Base-by-base conservation (phyloP, 139 green algal genomes). In the Chlorella sp. region DNA sequence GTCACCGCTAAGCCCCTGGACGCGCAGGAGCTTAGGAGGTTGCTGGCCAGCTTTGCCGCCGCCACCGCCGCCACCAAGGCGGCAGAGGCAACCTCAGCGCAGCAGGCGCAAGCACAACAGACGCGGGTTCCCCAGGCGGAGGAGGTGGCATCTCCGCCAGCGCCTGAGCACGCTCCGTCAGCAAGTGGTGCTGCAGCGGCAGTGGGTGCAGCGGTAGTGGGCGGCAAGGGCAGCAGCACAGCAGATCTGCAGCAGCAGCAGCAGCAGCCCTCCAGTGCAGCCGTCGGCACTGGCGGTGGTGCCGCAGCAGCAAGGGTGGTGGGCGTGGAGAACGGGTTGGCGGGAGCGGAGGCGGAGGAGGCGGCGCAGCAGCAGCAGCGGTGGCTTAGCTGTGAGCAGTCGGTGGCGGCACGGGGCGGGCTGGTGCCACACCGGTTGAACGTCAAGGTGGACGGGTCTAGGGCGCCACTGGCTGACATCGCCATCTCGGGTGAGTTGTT, bases 391-490 rank as follows among this genome's bases (percentile, higher is more conserved):
- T 67, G 62, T 67, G 62, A 74, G 10, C 62, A 80, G 3, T 85
- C 73, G 24, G 89, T 94, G 29, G 72, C 55, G n/a, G 71, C 72
- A 2, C 60, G 90, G 0, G 91, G 91, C 0, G 90, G 91, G 22
- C 74, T 93, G 34, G 66, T 82, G 30, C 69, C 74, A 6, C 75
- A 81, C 33, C 71, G 77, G 5, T 31, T 84, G 26, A 1, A 83
- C 31, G 64, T 83, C 26, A 67, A 49, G 17, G 27, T 80, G 23
- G 61, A 62, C 1, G 74, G 65, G 17, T 29, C 49, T 50, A 51
- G 62, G n/a, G 61, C 50, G 29, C 70, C 34, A 71, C 69, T 31
- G 36, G 49, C 69, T 6, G 64, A 75, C 42, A 35, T 67, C 3
- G 62, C 10, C 0, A 74, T 96, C 1, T 94, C 90, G 72, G 92